A percentile compares a stretch with the other conserved stretches of the same genome.
Conservation (phyloP, 176 grass and related monocot genomes). For the Aegilops longissima region DNA sequence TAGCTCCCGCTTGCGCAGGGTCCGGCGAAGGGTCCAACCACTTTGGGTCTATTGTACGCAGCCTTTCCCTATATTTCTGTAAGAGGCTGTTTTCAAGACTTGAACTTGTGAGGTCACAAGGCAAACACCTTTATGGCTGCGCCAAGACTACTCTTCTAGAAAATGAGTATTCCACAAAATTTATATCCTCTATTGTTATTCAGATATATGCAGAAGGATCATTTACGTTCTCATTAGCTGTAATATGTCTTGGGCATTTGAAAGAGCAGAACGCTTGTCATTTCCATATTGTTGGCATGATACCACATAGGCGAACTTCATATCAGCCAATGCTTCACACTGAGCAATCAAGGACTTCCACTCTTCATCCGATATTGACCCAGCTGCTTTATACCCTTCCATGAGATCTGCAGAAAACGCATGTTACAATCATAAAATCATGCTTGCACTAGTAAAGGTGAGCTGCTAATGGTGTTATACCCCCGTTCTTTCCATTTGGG, state of each 20-base stretch:
- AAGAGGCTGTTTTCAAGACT: no score
- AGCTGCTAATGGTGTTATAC: slow-evolving; percentile 16
- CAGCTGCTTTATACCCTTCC: slow-evolving; percentile 90
- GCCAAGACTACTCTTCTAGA: background rate
- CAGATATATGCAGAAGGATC: slow-evolving; percentile 15
- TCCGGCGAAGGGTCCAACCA: no score
- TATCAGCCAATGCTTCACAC: slow-evolving; percentile 84
- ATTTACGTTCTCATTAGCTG: slow-evolving; percentile 87
- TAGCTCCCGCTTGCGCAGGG: no score
- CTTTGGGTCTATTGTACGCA: no score
- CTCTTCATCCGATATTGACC: slow-evolving; percentile 57
- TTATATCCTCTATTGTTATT: slow-evolving; percentile 5
- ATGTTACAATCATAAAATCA: background rate
- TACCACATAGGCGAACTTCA: slow-evolving; percentile 97
- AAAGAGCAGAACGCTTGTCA: slow-evolving; percentile 81
- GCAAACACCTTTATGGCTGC: no score
- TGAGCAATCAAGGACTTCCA: slow-evolving; percentile 68
- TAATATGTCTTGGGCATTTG: slow-evolving; percentile 79
- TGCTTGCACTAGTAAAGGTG: background rate
- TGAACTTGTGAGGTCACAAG: no score
- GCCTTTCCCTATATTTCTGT: no score
- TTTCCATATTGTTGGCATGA: slow-evolving; percentile 98
- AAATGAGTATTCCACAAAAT: slow-evolving; percentile 1
- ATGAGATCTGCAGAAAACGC: slow-evolving; percentile 71
- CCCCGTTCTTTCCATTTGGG: background rate